Conservation (phyloP, 2,329 filamentous ascomycete species). For the Colletotrichum horii region DNA sequence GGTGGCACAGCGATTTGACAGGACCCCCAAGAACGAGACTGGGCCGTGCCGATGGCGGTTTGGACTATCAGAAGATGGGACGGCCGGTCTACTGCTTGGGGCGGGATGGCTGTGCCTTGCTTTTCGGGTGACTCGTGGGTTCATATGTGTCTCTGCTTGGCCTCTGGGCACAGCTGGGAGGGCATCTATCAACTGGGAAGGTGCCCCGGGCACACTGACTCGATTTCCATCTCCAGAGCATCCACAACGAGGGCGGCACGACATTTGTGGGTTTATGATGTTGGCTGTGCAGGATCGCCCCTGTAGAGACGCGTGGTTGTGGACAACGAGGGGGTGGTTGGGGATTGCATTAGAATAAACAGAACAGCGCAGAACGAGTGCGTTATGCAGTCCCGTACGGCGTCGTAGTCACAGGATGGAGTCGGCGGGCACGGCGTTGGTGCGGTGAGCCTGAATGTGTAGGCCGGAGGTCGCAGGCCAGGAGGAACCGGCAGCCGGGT, state of each 20-base stretch:
- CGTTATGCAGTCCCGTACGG: background rate
- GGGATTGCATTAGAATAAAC: background rate
- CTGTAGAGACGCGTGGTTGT: slow-evolving; percentile 6
- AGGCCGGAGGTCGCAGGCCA: slow-evolving; percentile 7
- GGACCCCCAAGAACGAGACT: background rate
- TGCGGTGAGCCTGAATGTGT: background rate
- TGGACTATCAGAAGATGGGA: slow-evolving; percentile 6
- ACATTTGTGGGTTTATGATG: background rate
- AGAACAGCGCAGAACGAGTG: background rate
- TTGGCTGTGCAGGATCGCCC: slow-evolving; percentile 2
- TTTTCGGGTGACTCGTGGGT: background rate
- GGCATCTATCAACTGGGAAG: background rate
- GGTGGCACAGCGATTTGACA: background rate
- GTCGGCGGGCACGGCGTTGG: background rate
- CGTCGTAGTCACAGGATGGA: slow-evolving; percentile 6
- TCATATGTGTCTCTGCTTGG: background rate
- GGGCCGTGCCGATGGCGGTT: background rate
- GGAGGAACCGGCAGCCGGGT: slow-evolving; percentile 8
- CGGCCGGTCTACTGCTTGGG: background rate
- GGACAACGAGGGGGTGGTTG: background rate
- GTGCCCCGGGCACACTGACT: slow-evolving; percentile 10
- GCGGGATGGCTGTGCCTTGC: background rate
- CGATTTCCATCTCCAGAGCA: slow-evolving; percentile 14
- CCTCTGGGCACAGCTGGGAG: slow-evolving; percentile 1
- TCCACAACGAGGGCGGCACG: slow-evolving; percentile 4